phyloP scores from a whole-genome alignment of 2,329 filamentous ascomycete species.

The Cephalotrichum gorgonifer region DNA sequence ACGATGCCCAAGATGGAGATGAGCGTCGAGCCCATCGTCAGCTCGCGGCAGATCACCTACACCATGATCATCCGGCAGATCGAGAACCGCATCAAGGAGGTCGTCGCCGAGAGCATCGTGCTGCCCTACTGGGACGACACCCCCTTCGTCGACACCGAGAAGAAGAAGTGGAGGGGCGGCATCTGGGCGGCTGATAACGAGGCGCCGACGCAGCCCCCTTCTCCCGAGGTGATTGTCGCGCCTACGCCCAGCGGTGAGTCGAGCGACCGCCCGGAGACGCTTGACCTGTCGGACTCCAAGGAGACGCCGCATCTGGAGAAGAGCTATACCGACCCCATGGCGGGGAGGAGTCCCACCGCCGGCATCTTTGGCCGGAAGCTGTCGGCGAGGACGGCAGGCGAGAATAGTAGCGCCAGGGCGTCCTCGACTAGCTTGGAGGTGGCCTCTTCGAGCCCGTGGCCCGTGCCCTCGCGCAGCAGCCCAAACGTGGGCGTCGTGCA shows the following conservation, averaged over 20 bases:
- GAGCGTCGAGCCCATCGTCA: constrained; percentile 91
- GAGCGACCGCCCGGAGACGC: constrained; percentile 32
- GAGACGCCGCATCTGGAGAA: constrained; percentile 35
- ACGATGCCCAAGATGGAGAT: constrained; percentile 90
- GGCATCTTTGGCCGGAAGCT: constrained; percentile 42
- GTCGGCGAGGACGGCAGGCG: constrained; percentile 17
- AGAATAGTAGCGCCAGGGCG: background rate
- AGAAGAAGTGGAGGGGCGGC: constrained; percentile 73
- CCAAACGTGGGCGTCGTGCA: background rate
- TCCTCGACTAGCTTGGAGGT: background rate
- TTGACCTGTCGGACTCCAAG: constrained; percentile 5
- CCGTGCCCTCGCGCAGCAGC: background rate
- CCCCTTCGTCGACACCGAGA: constrained; percentile 74
- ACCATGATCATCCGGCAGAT: constrained; percentile 85
- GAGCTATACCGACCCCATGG: constrained; percentile 39
- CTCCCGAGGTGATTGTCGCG: constrained; percentile 16
- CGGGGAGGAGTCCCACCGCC: constrained; percentile 21
- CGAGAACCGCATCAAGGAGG: constrained; percentile 88
- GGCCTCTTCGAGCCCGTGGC: background rate
- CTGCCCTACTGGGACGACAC: constrained; percentile 93
- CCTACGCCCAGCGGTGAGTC: constrained; percentile 29
- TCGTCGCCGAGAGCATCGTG: constrained; percentile 84
- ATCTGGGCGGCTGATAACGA: constrained; percentile 57
- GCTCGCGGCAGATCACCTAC: constrained; percentile 90
- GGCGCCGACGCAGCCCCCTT: background rate